Evolutionary conservation across 2,329 filamentous ascomycete species (phyloP).

Genomic region (Colletotrichum scovillei): DNA sequence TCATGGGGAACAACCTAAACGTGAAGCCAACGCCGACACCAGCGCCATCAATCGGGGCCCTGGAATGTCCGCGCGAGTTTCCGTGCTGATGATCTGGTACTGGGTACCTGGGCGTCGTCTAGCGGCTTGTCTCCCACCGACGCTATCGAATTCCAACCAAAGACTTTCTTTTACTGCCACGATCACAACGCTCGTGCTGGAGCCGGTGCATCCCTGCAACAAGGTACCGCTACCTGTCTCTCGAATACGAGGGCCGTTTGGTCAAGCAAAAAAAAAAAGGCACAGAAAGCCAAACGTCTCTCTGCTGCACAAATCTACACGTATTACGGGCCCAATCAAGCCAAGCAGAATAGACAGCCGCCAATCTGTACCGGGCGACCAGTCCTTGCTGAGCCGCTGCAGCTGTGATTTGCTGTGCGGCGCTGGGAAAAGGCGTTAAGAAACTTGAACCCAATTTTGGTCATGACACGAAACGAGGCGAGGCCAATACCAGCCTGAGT

Average conservation of each 20-base stretch:
- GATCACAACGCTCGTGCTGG: conserved; percentile 21
- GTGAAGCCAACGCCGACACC: conserved; percentile 2
- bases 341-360: background rate
- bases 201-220: conserved; percentile 33
- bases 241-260: conserved; percentile 36
- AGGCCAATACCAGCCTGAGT: background rate
- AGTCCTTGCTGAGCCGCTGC: conserved; percentile 4
- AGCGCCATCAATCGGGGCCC: background rate
- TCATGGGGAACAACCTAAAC: background rate
- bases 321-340: background rate
- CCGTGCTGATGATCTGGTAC: conserved; percentile 16
- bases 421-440: background rate
- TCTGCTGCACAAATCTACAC: background rate
- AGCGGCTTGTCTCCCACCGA: conserved; percentile 29
- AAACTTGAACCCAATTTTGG: background rate
- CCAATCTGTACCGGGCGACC: background rate
- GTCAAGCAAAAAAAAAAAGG: background rate
- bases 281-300: background rate
- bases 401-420: conserved; percentile 10
- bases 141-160: conserved; percentile 30
- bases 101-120: conserved; percentile 22
- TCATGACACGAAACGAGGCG: conserved; percentile 4
- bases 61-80: conserved; percentile 9
- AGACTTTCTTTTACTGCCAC: conserved; percentile 21
- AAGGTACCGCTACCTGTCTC: conserved; percentile 30